Conservation (phyloP, 2,329 filamentous ascomycete genomes). For the Pseudocercospora pini-densiflorae region DNA sequence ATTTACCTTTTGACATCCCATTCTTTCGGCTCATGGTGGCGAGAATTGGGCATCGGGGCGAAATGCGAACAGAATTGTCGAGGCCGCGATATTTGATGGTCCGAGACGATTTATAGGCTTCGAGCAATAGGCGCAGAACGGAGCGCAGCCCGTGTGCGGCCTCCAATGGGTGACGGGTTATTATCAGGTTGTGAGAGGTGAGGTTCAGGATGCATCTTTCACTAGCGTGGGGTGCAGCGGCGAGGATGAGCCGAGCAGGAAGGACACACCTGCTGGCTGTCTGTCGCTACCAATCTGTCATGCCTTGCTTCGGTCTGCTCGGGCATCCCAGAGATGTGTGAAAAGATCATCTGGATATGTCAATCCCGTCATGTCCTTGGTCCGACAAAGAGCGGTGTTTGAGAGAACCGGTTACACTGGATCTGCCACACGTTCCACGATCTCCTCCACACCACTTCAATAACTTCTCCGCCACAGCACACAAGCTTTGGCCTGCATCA, state of each 20-base stretch:
- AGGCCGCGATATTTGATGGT: not conserved
- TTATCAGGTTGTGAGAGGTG: not conserved
- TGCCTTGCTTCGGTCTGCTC: not conserved
- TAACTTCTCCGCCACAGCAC: not conserved
- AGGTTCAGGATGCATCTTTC: not conserved
- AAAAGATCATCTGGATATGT: not conserved
- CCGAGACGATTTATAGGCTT: not conserved
- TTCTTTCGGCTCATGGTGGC: not conserved
- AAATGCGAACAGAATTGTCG: not conserved
- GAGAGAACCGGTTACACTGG: not conserved
- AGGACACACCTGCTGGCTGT: not conserved
- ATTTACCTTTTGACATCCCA: too few species aligned
- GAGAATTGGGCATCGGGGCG: not conserved
- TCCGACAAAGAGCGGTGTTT: not conserved
- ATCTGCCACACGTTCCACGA: not conserved
- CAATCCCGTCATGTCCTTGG: not conserved
- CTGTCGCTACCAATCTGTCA: not conserved
- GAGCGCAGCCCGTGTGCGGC: not conserved
- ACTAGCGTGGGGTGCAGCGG: not conserved
- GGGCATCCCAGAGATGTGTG: not conserved
- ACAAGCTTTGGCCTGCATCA: conserved; percentile 1
- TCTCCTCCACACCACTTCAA: not conserved
- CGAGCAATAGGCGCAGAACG: not conserved
- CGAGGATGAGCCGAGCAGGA: not conserved
- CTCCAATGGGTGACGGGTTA: not conserved